Evolutionary conservation across 805 yeast species (phyloP), one percentile per base, ranked within the genome.

Genomic region (Candida oleophila): DNA sequence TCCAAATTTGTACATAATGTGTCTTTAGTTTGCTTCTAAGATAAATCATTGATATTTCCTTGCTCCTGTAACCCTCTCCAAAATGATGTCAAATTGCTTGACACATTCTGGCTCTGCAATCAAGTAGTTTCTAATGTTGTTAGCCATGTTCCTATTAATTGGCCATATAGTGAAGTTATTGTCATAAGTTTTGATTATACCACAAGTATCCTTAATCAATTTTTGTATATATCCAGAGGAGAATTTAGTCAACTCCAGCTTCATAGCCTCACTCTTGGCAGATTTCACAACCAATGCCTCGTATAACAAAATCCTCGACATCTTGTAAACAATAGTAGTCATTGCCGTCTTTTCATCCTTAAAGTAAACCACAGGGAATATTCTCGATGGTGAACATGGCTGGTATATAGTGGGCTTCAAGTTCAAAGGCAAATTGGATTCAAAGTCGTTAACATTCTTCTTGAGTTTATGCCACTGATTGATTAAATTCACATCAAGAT

Each of bases 151-250:
- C 15, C 68, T 57, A 47, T 60, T 65, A 22, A 64, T 60, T 1
- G 73, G 62, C 74, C 74, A 69, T 25, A 71, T 53, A 25, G 49
- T 46, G 33, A 57, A 35, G 48, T 66, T 69, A 12, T 56, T 45
- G 33, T 69, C 72, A 45, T 71, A 71, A 2, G 74, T 66, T 44
- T 59, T 60, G 53, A 71, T 49, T 25, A 71, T 68, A 2, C 76
- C 76, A 33, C 70, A 57, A 5, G 69, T 56, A 32, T 70, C 74
- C 45, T 59, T 60, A 18, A 74, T 66, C 16, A 66, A 40, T 15
- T 57, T 55, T 28, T 60, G 59, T 7, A 53, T 48, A 45, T 59
- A 64, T 25, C 61, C 55, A 2, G 55, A 44, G 1, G 71, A 64
- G 48, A 58, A 64, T 32, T 55, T 55, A 2, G 49, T 51, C 11